Base-by-base conservation (phyloP, 192 early-diverging fungal species). In the Coemansia nantahalensis region DNA sequence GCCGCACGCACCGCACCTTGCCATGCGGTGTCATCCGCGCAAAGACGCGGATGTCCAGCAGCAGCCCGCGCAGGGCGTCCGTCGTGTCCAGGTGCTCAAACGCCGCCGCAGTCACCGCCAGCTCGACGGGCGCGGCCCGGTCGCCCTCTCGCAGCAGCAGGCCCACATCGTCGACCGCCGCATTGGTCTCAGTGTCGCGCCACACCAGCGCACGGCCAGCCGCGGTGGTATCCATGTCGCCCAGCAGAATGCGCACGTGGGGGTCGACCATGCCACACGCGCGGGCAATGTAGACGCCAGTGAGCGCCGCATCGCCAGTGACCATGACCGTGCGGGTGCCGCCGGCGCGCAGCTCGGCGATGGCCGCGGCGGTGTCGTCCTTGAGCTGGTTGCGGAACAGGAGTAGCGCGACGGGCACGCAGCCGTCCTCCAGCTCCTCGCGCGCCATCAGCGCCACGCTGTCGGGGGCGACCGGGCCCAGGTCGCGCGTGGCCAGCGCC, bases 371-470 rank as follows among this genome's bases (percentile, higher is more conserved):
- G 1, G 90, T 89, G 63, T 90, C 87, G 7, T 63, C 60, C 59
- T 90, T 89, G 24, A 92, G 72, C 71, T 79, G 80, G 69, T 92
- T 92, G 17, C 86, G 68, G 59, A 92, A 90, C 58, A 90, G 56
- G 4, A 89, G 59, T 44, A 92, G 79, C 8, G 85, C 86, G 10
- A 76, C 49, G 39, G 84, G 68, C 13, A 51, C 46, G 38, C 75
- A 76, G 8, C 68, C 79, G 7, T 54, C 13, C 56, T 91, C 90
- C 46, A 90, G 45, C n/a, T 79, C 67, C 15, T 82, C 80, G 33
- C 89, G 82, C 12, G 68, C 42, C 51, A 79, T 67, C 15, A 59
- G 52, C 8, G 54, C 39, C 24, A 79, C 49, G 10, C 55, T 49
- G n/a, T 49, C 49, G 15, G 80, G 60, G 33, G 56, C 54, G 2